Base-by-base conservation (phyloP, 192 early-diverging fungal species). In the Backusella mclennaniae region DNA sequence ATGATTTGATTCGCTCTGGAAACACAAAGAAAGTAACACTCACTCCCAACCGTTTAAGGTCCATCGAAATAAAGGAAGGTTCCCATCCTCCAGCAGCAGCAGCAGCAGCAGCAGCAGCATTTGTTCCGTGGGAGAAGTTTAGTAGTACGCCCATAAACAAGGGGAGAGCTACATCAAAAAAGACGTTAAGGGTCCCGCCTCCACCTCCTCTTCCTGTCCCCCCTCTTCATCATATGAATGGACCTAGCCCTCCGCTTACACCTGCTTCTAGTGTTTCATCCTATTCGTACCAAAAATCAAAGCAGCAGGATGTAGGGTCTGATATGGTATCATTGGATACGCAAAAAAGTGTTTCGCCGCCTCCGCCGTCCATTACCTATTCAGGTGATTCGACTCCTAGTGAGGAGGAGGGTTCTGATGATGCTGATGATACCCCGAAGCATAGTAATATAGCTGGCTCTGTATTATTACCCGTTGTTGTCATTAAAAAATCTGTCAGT, bases 11-110 rank as follows among this genome's bases (percentile, higher is more conserved):
- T 53, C 78, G 81, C 19, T 86, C 82, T 38, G 86, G 85, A 74
- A 82, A 88, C 36, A 90, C 89, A 14, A 86, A 87, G 84, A 87
- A 87, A 52, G 85, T 90, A 17, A 83, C 85, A 23, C 73, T 90
- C n/a, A 90, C 89, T 8, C 89, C 89, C 19, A 88, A 88, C 72
- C 82, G 89, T 68, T 76, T 90, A 35, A 77, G 82, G 7, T 86
- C 87, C 4, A 88, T 90, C 67, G 89, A 90, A 73, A 79, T 88
- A 7, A 71, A 75, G 33, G 38, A 59, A 66, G 56, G 21, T 63
- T 63, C 23, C 4, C 56, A 63, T 1, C 26, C 56, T 33, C 33
- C 33, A 63, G 77, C 46, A 56, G 17, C 21, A 12, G 26, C 56
- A n/a, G n/a, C n/a, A 59, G 77, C 46, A 56, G 15, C 21, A 31